These are phyloP conservation scores for Paxillus involutus DNA, from an alignment of 768 basidiomycete species.

Conservation along the genomic window DNA sequence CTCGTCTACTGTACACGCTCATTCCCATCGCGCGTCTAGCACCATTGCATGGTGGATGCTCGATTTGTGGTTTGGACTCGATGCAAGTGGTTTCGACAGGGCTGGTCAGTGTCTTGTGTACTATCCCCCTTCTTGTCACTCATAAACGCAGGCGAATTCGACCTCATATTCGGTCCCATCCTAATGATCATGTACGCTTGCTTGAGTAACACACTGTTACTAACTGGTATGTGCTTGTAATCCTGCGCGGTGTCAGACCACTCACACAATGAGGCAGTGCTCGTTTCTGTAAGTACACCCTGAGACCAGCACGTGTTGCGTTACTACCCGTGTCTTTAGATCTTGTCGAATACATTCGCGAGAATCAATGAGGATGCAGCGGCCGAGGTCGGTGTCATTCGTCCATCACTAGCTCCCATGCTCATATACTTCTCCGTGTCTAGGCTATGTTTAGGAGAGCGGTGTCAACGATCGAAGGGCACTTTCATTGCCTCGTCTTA, in stretches of 20 bases:
- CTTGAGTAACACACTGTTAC: slow-evolving; percentile 85
- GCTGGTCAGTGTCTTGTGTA: slow-evolving; percentile 54
- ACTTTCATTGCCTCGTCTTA: slow-evolving; percentile 13
- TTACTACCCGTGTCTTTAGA: slow-evolving; percentile 46
- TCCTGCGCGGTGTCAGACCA: not conserved
- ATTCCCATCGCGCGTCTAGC: slow-evolving; percentile 27
- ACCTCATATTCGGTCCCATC: slow-evolving; percentile 87
- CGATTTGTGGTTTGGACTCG: slow-evolving; percentile 92
- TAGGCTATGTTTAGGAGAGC: slow-evolving; percentile 95
- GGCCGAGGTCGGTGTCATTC: slow-evolving; percentile 62
- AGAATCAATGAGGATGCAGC: slow-evolving; percentile 91
- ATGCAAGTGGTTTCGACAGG: slow-evolving; percentile 83
- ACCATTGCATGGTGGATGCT: slow-evolving; percentile 95
- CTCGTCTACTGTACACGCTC: not conserved
- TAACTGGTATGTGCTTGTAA: slow-evolving; percentile 64
- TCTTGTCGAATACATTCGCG: slow-evolving; percentile 93
- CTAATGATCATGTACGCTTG: slow-evolving; percentile 91
- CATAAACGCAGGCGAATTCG: slow-evolving; percentile 60
- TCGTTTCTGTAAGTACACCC: slow-evolving; percentile 64
- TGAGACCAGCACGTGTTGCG: not conserved
- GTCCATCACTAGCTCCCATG: not conserved
- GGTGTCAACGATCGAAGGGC: slow-evolving; percentile 94
- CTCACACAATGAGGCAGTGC: slow-evolving; percentile 43
- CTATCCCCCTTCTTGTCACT: not conserved
- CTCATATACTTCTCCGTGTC: not conserved